A percentile compares a stretch with the other conserved stretches of the same genome.
These are phyloP conservation scores for Xylariomycetidae sp. DNA, from an alignment of 2,329 filamentous ascomycete genomes.

Conservation along the genomic window DNA sequence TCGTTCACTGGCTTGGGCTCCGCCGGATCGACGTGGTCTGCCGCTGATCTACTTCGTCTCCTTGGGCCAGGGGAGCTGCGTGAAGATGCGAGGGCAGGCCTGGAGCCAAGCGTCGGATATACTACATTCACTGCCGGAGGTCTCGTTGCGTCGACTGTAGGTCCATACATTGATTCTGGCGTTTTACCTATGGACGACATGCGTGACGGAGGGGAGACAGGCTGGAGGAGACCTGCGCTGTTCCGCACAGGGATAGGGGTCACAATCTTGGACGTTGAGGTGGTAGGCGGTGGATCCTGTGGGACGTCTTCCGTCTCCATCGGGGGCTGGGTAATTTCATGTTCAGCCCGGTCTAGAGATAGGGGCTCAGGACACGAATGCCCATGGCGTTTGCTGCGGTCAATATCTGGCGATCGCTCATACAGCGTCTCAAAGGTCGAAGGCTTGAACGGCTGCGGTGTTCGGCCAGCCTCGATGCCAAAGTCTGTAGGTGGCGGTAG, in stretches of 20 bases:
- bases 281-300: background rate
- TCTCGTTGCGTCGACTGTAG: too few relatives aligned
- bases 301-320: background rate
- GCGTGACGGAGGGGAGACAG: too few relatives aligned
- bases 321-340: background rate
- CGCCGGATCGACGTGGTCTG: background rate
- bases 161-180: constrained; percentile 3
- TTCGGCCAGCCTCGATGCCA: constrained; percentile 3
- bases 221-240: constrained; percentile 2
- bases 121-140: background rate
- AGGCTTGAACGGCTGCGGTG: constrained; percentile 1
- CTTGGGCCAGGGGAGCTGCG: background rate
- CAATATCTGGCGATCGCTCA: constrained; percentile 4
- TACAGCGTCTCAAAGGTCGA: constrained; percentile 10
- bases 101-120: background rate
- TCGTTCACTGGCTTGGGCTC: background rate
- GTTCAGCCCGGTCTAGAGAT: constrained; percentile 3
- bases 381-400: constrained; percentile 2
- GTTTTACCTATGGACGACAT: constrained; percentile 10
- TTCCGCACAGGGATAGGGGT: background rate
- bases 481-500: constrained; percentile 8
- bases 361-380: constrained; percentile 9
- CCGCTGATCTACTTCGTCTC: background rate
- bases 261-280: background rate
- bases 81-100: background rate